A percentile compares a stretch with the other conserved stretches of the same genome.
These are phyloP conservation scores for Fusarium xyrophilum DNA, from an alignment of 2,329 filamentous ascomycete species.

Conservation along the genomic window DNA sequence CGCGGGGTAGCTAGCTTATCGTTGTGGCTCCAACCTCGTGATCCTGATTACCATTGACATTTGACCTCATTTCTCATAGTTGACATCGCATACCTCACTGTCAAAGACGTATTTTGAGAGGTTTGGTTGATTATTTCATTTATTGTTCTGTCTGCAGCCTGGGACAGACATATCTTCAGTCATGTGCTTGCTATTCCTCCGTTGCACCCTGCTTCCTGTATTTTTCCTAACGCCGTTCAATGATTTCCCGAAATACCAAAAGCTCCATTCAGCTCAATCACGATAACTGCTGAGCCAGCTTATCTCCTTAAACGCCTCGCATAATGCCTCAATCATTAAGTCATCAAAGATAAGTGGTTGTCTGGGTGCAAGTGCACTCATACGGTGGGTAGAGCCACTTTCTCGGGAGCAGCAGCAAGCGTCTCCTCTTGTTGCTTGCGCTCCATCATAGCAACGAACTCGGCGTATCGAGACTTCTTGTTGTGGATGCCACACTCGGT, in stretches of 20 bases:
- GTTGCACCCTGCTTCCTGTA: slow-evolving; percentile 7
- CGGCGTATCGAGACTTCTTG: slow-evolving; percentile 90
- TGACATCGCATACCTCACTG: slow-evolving; percentile 3
- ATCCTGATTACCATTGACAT: slow-evolving; percentile 25
- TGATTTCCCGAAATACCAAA: slow-evolving; percentile 23
- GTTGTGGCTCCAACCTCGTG: slow-evolving; percentile 34
- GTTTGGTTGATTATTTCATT: slow-evolving; percentile 16
- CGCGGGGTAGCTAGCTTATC: slow-evolving; percentile 41
- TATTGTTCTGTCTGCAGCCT: slow-evolving; percentile 24
- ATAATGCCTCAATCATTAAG: slow-evolving; percentile 42
- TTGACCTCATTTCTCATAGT: slow-evolving; percentile 27
- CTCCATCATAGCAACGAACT: slow-evolving; percentile 79
- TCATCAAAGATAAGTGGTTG: slow-evolving; percentile 35
- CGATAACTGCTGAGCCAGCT: slow-evolving; percentile 17
- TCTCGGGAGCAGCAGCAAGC: slow-evolving; percentile 41
- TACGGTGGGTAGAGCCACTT: slow-evolving; percentile 40
- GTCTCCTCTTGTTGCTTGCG: slow-evolving; percentile 65
- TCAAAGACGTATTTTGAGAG: background rate
- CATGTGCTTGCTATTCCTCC: slow-evolving; percentile 21
- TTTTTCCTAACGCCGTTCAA: slow-evolving; percentile 37
- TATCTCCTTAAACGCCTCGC: slow-evolving; percentile 39
- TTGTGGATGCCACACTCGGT: slow-evolving; percentile 99
- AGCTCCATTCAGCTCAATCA: slow-evolving; percentile 12
- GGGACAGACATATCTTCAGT: slow-evolving; percentile 16
- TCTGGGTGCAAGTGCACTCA: slow-evolving; percentile 36